Percentiles rank a stretch among this genome's conserved stretches.
phyloP scores from a whole-genome alignment of 2,329 filamentous ascomycete species.

The Ophiosphaerella narmari region DNA sequence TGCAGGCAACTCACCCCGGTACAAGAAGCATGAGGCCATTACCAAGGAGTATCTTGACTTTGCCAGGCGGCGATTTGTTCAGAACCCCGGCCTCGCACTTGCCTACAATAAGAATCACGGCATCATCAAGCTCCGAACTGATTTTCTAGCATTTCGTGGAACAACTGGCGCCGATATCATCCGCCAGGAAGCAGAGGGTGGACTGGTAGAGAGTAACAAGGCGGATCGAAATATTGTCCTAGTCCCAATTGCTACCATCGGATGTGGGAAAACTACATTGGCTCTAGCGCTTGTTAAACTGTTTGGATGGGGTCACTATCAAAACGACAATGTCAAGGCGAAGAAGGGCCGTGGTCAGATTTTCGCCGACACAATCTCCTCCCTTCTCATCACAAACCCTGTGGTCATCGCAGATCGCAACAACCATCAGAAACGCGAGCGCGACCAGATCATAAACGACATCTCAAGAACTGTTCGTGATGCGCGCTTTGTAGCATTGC shows the following conservation, averaged over 20 bases:
- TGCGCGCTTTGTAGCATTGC: conserved; percentile 79
- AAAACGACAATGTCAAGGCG: conserved; percentile 93
- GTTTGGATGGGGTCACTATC: conserved; percentile 89
- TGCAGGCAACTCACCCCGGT: conserved; percentile 70
- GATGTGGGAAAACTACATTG: conserved; percentile 95
- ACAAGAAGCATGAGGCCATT: conserved; percentile 85
- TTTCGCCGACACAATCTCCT: conserved; percentile 74
- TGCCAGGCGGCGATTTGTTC: conserved; percentile 72
- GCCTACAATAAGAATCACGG: conserved; percentile 87
- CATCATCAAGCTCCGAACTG: conserved; percentile 87
- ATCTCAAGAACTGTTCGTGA: conserved; percentile 65
- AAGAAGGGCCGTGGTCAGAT: conserved; percentile 73
- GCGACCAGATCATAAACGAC: conserved; percentile 84
- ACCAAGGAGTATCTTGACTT: conserved; percentile 90
- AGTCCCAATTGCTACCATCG: conserved; percentile 90
- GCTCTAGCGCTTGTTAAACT: conserved; percentile 79
- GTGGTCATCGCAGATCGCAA: conserved; percentile 93
- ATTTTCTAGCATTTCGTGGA: conserved; percentile 82
- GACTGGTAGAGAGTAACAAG: conserved; percentile 56
- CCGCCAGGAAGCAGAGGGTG: conserved; percentile 67
- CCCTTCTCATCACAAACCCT: conserved; percentile 65
- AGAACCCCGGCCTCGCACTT: conserved; percentile 69
- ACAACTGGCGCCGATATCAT: conserved; percentile 89
- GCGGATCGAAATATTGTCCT: conserved; percentile 74
- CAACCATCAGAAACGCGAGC: conserved; percentile 86